These are phyloP conservation scores for Sarocladium kiliense DNA, from an alignment of 2,329 filamentous ascomycete genomes.

Conservation along the genomic window DNA sequence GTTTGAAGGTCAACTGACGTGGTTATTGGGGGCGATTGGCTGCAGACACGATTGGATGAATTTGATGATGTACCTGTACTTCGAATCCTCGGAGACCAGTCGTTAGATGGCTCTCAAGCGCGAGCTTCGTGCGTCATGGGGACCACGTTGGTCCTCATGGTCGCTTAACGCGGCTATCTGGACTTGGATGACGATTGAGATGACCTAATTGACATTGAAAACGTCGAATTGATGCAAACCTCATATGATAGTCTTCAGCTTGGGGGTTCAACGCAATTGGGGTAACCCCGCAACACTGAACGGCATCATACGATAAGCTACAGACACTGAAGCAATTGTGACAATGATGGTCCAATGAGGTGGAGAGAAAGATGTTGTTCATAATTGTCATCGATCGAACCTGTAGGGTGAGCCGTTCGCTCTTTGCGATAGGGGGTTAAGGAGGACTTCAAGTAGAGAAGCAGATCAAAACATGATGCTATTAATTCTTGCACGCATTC, in stretches of 20 bases:
- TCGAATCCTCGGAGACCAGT: not conserved
- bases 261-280: no score
- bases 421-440: not conserved
- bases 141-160: not conserved
- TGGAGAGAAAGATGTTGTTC: no score
- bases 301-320: no score
- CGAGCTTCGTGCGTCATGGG: not conserved
- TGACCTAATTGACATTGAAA: no score
- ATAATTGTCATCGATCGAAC: no score
- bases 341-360: no score
- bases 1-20: conserved; percentile 1
- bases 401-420: no score
- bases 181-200: not conserved
- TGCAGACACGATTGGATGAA: not conserved
- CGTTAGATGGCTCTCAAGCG: not conserved
- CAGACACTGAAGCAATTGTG: no score
- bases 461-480: not conserved
- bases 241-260: no score
- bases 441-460: not conserved
- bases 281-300: no score
- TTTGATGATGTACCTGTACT: not conserved
- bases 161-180: conserved; percentile 1
- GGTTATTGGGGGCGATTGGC: not conserved
- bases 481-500: not conserved
- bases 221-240: no score